These are phyloP conservation scores for Cystoderma amianthinum DNA, from an alignment of 768 basidiomycete species.

Conservation along the genomic window DNA sequence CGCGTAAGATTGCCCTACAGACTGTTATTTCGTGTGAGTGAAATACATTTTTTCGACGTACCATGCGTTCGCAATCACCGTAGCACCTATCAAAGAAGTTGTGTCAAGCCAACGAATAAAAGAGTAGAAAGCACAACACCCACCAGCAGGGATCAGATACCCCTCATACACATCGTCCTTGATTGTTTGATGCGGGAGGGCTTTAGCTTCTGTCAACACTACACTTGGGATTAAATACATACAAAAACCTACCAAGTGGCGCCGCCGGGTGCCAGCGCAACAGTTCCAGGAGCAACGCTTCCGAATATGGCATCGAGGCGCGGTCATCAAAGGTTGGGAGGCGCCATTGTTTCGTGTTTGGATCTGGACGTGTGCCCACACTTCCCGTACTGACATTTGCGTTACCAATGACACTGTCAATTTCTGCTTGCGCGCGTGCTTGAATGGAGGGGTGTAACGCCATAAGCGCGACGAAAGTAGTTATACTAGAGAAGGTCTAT, in stretches of 20 bases:
- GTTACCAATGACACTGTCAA: constrained; percentile 33
- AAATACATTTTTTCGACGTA: too few relatives aligned
- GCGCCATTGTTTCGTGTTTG: too few relatives aligned
- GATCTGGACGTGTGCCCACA: too few relatives aligned
- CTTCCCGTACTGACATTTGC: too few relatives aligned
- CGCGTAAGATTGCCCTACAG: background rate
- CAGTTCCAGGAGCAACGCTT: constrained; percentile 33
- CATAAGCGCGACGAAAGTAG: constrained; percentile 12
- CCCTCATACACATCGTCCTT: constrained; percentile 24
- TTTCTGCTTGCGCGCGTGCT: constrained; percentile 32
- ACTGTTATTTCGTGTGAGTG: too few relatives aligned
- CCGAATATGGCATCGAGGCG: constrained; percentile 29
- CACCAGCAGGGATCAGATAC: constrained; percentile 16
- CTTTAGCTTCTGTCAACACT: constrained; percentile 7
- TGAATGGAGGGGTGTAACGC: constrained; percentile 30
- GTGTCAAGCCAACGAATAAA: background rate
- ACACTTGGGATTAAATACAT: background rate
- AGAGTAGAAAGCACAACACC: background rate
- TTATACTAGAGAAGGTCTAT: constrained; percentile 1
- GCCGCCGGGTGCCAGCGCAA: constrained; percentile 31
- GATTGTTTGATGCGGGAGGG: constrained; percentile 23
- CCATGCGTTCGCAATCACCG: constrained; percentile 19
- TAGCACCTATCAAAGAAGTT: constrained; percentile 11
- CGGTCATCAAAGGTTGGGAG: constrained; percentile 35
- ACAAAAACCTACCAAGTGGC: constrained; percentile 22